Evolutionary conservation across 352 stramenopile genomes (phyloP).

Genomic region (Pythium utonaiense): DNA sequence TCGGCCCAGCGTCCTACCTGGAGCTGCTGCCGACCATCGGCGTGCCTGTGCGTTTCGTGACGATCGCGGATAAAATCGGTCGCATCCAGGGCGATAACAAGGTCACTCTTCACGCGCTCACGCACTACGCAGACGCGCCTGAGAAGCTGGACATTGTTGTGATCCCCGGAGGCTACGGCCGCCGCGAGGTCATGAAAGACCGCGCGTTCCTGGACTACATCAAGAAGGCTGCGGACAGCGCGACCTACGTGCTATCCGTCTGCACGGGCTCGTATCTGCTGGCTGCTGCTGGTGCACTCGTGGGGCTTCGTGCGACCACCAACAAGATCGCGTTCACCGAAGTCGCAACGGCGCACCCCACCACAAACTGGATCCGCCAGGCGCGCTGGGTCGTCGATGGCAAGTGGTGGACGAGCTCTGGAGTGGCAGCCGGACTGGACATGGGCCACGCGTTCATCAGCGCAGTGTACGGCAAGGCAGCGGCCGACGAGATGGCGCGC

Average conservation of each 20-base stretch:
- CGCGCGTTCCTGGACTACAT: conserved; percentile 40
- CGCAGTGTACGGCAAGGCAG: conserved; percentile 22
- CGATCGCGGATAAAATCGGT: conserved; percentile 38
- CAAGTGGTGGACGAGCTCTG: conserved; percentile 56
- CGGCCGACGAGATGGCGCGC: conserved; percentile 30
- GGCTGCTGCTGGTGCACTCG: conserved; percentile 38
- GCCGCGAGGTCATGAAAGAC: conserved; percentile 33
- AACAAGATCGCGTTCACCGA: conserved; percentile 55
- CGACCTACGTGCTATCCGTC: conserved; percentile 44
- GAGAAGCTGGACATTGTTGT: conserved; percentile 41
- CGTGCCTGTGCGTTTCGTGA: conserved; percentile 45
- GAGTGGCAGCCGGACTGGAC: conserved; percentile 59
- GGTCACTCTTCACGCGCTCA: conserved; percentile 35
- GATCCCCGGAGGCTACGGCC: conserved; percentile 34
- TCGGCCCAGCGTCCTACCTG: conserved; percentile 54
- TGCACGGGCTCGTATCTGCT: conserved; percentile 53
- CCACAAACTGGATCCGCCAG: conserved; percentile 47
- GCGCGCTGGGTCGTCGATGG: conserved; percentile 59
- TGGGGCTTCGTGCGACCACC: conserved; percentile 47
- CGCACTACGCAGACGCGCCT: conserved; percentile 26
- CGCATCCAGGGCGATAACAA: conserved; percentile 35
- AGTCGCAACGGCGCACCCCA: conserved; percentile 29
- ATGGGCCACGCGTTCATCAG: conserved; percentile 52
- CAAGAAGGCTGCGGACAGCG: conserved; percentile 20
- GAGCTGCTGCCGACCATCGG: conserved; percentile 45